Conservation (phyloP, 164 flowering plant species). For the Litsea cubeba region DNA sequence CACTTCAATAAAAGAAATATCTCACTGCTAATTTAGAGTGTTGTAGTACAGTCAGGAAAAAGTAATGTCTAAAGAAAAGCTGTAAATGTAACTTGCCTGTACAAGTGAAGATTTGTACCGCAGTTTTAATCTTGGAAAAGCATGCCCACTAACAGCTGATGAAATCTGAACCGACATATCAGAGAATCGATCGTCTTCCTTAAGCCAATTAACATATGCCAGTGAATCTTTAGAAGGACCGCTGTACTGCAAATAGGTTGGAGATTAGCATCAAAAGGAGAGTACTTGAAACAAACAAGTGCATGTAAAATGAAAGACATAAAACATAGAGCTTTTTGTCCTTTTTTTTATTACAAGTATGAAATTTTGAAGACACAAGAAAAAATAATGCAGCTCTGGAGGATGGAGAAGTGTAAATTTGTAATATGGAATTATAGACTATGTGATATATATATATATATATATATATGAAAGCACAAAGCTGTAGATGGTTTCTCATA, state of each 20-base stretch:
- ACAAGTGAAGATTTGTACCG: constrained; percentile 90
- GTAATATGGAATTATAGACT: too few relatives aligned
- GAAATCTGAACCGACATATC: constrained; percentile 79
- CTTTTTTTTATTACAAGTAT: too few relatives aligned
- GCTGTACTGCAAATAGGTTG: constrained; percentile 62
- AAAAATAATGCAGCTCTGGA: too few relatives aligned
- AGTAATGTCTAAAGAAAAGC: neutral
- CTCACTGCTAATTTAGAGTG: neutral
- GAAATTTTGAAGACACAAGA: neutral
- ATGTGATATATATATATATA: too few relatives aligned
- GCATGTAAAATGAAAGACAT: neutral
- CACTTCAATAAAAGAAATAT: neutral
- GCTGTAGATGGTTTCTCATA: too few relatives aligned
- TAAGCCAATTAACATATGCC: constrained; percentile 74
- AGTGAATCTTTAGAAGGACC: constrained; percentile 76
- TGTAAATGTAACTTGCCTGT: constrained; percentile 50
- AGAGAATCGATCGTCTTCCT: constrained; percentile 62
- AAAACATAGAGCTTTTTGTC: neutral
- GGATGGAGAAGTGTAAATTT: too few relatives aligned
- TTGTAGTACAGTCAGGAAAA: neutral
- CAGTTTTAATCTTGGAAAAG: constrained; percentile 83
- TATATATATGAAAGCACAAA: too few relatives aligned
- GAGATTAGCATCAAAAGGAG: neutral
- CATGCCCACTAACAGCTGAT: constrained; percentile 67
- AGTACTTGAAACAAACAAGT: neutral